A percentile compares a stretch with the other conserved stretches of the same genome.
These are phyloP conservation scores for Mycena vitilis DNA, from an alignment of 768 basidiomycete species.

Conservation along the genomic window DNA sequence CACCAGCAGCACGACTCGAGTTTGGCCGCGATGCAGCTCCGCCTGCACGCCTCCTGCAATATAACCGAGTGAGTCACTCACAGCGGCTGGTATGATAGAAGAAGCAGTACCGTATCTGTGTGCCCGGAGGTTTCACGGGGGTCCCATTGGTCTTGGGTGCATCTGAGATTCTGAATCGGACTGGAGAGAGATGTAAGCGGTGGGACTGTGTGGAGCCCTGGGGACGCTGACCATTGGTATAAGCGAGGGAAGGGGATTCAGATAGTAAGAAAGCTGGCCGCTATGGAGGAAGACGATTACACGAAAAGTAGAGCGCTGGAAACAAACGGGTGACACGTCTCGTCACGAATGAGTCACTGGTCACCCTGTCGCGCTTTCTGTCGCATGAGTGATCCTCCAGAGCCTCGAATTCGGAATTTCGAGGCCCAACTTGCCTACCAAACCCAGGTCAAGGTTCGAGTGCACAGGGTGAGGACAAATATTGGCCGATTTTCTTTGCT, in stretches of 20 bases:
- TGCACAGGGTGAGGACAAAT: no score
- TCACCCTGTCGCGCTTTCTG: neutral
- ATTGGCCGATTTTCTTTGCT: no score
- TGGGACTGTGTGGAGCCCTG: neutral
- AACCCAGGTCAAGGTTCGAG: no score
- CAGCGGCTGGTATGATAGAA: conserved; percentile 3
- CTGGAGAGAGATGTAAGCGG: conserved; percentile 48
- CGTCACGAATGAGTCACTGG: conserved; percentile 19
- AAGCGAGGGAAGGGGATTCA: conserved; percentile 33
- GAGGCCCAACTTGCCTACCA: no score
- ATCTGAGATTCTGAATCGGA: conserved; percentile 92
- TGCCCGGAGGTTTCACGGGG: conserved; percentile 79
- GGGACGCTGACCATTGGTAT: conserved; percentile 50
- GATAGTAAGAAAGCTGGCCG: conserved; percentile 24
- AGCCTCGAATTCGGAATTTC: no score
- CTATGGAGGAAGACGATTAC: conserved; percentile 21
- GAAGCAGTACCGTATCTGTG: conserved; percentile 82
- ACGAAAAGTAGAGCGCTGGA: neutral
- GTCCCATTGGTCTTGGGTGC: conserved; percentile 59
- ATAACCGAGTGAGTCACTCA: neutral
- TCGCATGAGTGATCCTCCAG: no score
- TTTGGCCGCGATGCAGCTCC: conserved; percentile 82
- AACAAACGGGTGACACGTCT: conserved; percentile 26
- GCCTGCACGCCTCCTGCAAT: conserved; percentile 53
- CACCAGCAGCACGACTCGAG: conserved; percentile 90